Base-by-base conservation (phyloP, 257 asterid species). In the Nicotiana tabacum region DNA sequence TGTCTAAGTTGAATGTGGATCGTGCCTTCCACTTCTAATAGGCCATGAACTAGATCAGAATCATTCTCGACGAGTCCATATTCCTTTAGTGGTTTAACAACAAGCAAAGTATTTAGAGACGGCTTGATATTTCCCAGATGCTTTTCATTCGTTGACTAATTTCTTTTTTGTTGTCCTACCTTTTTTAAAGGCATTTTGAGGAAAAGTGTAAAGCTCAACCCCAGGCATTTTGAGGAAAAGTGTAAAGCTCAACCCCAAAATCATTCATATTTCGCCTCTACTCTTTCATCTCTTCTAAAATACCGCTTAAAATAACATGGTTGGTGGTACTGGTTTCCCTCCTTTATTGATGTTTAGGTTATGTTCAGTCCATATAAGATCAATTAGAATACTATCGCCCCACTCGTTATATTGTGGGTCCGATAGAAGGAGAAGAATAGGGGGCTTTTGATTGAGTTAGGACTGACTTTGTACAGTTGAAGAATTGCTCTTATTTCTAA, bases 371-470 rank as follows among this genome's bases (percentile, higher is more conserved):
- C 61, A 48, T 74, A 74, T 74, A 74, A 74, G 51, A n/a, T 24
- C 27, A 27, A 13, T 48, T 74, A 24, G 18, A 48, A 46, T 74
- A n/a, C 43, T 74, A 11, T 48, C 4, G 62, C 27, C 24, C 35
- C 21, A 74, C 61, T 74, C 21, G 4, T 61, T 74, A 13, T 33
- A 43, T 15, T 11, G 9, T 46, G 60, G 78, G 21, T 72, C 60
- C 21, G 7, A 27, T 13, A 12, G 39, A 48, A 46, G 60, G 62
- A 74, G 62, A 48, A 35, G 39, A 74, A 74, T 48, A 15, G 62
- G 80, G 62, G 15, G 80, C 62, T 74, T 74, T 48, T 48, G 80
- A 74, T 48, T 37, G 79, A 74, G 43, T 74, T 74, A 61, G 80
- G 61, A 74, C 80, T 74, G 57, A 27, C 80, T 74, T 48, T 55